Evolutionary conservation across 208 protist species (phyloP), one percentile per base, ranked within the genome.

Genomic region (Wallacemonas collosoma): DNA sequence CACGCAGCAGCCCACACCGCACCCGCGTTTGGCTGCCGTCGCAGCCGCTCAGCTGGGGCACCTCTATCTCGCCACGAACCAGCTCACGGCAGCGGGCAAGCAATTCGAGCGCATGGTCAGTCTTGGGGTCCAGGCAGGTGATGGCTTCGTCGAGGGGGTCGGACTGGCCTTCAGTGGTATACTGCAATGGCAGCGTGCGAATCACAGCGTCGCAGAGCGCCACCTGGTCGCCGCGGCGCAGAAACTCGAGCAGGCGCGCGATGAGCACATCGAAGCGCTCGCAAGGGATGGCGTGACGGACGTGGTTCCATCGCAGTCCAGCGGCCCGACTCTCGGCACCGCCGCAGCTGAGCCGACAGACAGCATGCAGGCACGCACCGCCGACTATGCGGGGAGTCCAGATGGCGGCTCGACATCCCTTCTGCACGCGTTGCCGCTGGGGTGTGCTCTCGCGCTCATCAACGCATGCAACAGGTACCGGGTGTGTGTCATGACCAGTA

Each of bases 21-120:
- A 95, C 73, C 70, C 80, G 54, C 75, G 85, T 39, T 77, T 95
- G 54, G 80, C 71, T 53, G 83, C 82, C 26, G 62, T 97, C 15
- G 88, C 79, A 7, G 82, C 81, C 11, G 71, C 82, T 41, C 88
- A 94, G 71, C 84, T 97, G 39, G 91, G 91, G 17, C 87, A 95
- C 77, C 83, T 94, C 53, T 91, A 94, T 80, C 81, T 96, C 39
- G 82, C 90, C 41, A 91, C 86, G 15, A 86, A 94, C 64, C 90
- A 96, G 72, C 79, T 96, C 2, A 50, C 68, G 7, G 77, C 87
- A 35, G 91, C 94, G 3, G 77, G 88, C 2, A 68, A 79, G 60
- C 89, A 92, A 74, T 93, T 97, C 39, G 75, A 81, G 17, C 73
- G 81, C 56, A 68, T 83, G 35, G 76, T 92, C 3, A 44, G 51